These are phyloP conservation scores for Drechslerella stenobrocha DNA, from an alignment of 2,329 filamentous ascomycete genomes.

Conservation along the genomic window DNA sequence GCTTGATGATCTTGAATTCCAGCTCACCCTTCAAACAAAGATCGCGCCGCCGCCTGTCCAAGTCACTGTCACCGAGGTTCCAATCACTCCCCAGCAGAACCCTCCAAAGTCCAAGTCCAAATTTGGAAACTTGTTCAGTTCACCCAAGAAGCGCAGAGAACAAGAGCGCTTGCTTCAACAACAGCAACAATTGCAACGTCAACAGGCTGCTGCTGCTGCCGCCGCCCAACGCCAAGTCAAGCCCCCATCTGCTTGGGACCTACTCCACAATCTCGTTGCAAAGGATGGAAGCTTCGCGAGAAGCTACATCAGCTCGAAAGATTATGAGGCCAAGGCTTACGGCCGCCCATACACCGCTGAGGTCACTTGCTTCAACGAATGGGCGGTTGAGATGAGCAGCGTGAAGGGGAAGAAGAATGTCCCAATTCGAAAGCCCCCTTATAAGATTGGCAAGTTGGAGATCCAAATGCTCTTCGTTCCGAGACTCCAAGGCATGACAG, in stretches of 20 bases:
- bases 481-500: conserved; percentile 79
- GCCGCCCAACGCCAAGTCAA: conserved; percentile 66
- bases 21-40: conserved; percentile 94
- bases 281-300: conserved; percentile 92
- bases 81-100: conserved; percentile 59
- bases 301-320: conserved; percentile 89
- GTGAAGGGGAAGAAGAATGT: conserved; percentile 90
- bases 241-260: conserved; percentile 77
- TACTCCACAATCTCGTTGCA: conserved; percentile 81
- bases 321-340: conserved; percentile 85
- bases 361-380: conserved; percentile 96
- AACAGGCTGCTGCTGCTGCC: conserved; percentile 58
- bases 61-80: conserved; percentile 52
- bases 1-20: conserved; percentile 96
- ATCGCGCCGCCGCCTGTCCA: conserved; percentile 74
- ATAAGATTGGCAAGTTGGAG: conserved; percentile 92
- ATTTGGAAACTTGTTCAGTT: conserved; percentile 89
- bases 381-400: conserved; percentile 88
- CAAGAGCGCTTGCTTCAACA: conserved; percentile 86
- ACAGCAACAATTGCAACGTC: conserved; percentile 55
- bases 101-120: conserved; percentile 70
- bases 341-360: conserved; percentile 86
- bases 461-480: conserved; percentile 93
- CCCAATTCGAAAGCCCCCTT: conserved; percentile 80
- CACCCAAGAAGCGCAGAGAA: conserved; percentile 95